Evolutionary conservation across 2,329 filamentous ascomycete genomes (phyloP), one percentile per base, ranked within the genome.

Genomic region (Chrysosporium keratinophilum): DNA sequence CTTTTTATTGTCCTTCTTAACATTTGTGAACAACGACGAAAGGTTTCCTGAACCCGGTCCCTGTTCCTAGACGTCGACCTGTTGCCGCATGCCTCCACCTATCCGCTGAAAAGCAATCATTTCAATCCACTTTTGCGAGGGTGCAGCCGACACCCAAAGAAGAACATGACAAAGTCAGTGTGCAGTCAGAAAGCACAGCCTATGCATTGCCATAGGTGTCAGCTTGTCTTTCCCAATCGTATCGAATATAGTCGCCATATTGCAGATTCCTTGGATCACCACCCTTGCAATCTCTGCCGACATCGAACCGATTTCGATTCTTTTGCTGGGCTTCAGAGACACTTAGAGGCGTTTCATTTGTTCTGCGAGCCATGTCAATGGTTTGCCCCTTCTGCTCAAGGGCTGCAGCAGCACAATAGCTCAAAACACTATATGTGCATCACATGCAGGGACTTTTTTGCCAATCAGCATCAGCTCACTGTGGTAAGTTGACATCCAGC

Each of bases 281-380:
- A 57, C 53, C 42, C 54, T 37, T 60, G 55, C 42, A n/a, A 35
- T 20, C 20, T 57, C 11, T 60, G 58, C 50, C 15, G 14, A 11
- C 43, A 47, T n/a, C 4, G 23, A 20, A 42, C 45, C 5, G 58
- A 59, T n/a, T 62, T 61, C 28, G 47, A 58, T 7, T 49, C 52
- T 1, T 61, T 59, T 44, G 44, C 52, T 2, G 52, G 33, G 9
- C 54, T 61, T 9, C 59, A 59, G 50, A 42, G 45, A 12, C 59
- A 63, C 51, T 23, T 59, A 6, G 58, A 61, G 33, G 42, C 49
- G 2, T 45, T 43, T 10, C 59, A 62, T 41, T 50, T 61, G 9
- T 60, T 57, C 40, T 62, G 60, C 37, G 59, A 60, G 20, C 40
- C 56, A 14, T 63, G 61, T 34, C 43, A 58, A 42, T 61, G 57